Conservation (phyloP, 129 eudicot genomes). For the Artemisia annua region DNA sequence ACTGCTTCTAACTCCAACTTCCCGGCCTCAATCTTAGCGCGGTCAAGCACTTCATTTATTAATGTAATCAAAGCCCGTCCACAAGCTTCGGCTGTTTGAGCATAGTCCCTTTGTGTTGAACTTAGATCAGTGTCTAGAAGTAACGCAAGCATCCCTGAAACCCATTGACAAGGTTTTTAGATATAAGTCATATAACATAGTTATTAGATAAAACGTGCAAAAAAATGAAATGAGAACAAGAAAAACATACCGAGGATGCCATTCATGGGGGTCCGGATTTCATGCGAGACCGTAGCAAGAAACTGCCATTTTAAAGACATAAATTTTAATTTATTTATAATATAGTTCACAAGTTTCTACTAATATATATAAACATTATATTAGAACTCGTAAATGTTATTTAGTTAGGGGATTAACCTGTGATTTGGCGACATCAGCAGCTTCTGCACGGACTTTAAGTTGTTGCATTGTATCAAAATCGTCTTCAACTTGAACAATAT, state of each 20-base stretch:
- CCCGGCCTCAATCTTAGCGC: conserved; percentile 89
- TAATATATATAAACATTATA: neutral
- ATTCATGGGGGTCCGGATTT: conserved; percentile 90
- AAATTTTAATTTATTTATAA: neutral
- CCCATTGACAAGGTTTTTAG: conserved; percentile 10
- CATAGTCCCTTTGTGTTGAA: conserved; percentile 78
- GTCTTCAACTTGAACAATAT: conserved; percentile 65
- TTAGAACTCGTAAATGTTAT: neutral
- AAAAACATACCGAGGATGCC: conserved; percentile 52
- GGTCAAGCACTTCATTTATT: conserved; percentile 83
- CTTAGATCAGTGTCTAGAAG: conserved; percentile 78
- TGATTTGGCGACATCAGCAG: conserved; percentile 91
- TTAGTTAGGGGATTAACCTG: conserved; percentile 40
- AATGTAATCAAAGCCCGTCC: conserved; percentile 72
- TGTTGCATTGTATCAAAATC: conserved; percentile 64
- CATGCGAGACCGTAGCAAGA: conserved; percentile 89
- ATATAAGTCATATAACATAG: neutral
- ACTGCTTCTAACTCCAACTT: conserved; percentile 81
- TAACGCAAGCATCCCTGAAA: conserved; percentile 62
- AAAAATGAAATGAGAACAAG: conserved; percentile 1
- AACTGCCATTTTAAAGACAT: conserved; percentile 47
- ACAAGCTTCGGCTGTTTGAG: conserved; percentile 88
- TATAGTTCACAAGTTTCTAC: neutral
- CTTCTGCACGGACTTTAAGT: conserved; percentile 74
- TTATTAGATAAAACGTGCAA: neutral